A percentile compares a stretch with the other conserved stretches of the same genome.
Evolutionary conservation across 805 yeast species (phyloP).

Genomic region (Jamesozyma jinghongensis): DNA sequence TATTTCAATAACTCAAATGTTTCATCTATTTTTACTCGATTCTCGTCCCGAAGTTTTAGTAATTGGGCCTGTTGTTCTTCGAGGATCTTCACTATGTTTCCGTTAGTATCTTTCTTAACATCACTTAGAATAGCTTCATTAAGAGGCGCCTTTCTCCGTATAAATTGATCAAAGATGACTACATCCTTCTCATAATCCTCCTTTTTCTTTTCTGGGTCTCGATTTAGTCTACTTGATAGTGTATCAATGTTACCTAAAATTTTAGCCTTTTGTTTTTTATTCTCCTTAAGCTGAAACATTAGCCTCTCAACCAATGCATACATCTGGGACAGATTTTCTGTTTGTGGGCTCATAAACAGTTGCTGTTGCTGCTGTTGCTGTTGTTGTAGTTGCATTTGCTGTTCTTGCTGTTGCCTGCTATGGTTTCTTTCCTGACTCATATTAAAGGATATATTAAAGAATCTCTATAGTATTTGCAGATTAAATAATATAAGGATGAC

Average conservation of each 20-base stretch:
- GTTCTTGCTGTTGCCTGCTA: too few relatives aligned
- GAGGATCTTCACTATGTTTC: not conserved
- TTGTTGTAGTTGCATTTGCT: conserved; percentile 6
- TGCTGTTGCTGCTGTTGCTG: conserved; percentile 13
- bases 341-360: conserved; percentile 22
- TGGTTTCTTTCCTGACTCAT: too few relatives aligned
- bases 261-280: conserved; percentile 15
- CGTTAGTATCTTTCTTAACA: not conserved
- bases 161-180: conserved; percentile 12
- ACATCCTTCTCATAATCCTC: conserved; percentile 9
- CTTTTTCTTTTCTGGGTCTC: conserved; percentile 3
- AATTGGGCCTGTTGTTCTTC: conserved; percentile 1
- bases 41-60: conserved; percentile 6
- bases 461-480: too few relatives aligned
- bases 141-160: conserved; percentile 4
- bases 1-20: conserved; percentile 12
- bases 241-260: conserved; percentile 15
- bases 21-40: conserved; percentile 7
- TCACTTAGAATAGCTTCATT: not conserved
- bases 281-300: conserved; percentile 12
- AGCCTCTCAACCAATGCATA: conserved; percentile 17
- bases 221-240: conserved; percentile 12
- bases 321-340: conserved; percentile 21
- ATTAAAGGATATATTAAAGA: too few relatives aligned
- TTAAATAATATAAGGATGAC: too few relatives aligned